Conservation (phyloP, 345 rosid species). For the Gossypium bickii region DNA sequence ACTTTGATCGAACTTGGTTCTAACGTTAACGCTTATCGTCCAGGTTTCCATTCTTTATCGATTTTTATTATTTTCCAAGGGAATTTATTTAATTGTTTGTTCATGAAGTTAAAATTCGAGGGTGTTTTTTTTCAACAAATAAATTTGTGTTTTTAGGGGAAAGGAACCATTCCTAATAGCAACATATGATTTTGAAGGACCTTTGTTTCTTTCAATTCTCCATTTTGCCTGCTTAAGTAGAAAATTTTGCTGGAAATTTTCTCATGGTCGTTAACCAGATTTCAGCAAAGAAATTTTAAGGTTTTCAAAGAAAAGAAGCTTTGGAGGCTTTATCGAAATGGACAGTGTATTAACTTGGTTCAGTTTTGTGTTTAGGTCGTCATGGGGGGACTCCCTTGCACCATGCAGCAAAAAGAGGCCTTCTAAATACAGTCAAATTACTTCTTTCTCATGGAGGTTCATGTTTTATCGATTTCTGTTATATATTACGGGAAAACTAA, state of each 20-base stretch:
- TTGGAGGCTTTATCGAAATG: slow-evolving; percentile 7
- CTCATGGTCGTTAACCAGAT: neutral
- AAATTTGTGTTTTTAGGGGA: neutral
- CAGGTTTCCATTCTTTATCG: slow-evolving; percentile 37
- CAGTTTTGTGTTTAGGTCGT: slow-evolving; percentile 46
- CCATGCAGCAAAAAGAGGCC: slow-evolving; percentile 96
- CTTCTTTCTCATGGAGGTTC: slow-evolving; percentile 82
- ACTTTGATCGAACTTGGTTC: slow-evolving; percentile 87
- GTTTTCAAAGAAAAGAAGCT: neutral
- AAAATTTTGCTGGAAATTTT: neutral
- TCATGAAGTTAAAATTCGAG: neutral
- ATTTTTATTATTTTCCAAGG: neutral
- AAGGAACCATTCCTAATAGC: neutral
- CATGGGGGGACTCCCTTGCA: slow-evolving; percentile 89
- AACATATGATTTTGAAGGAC: neutral
- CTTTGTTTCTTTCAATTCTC: neutral
- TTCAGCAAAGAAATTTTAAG: neutral
- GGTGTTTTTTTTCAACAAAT: neutral
- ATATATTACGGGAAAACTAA: neutral
- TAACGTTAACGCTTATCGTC: slow-evolving; percentile 79
- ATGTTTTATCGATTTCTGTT: slow-evolving; percentile 3
- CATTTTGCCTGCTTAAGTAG: neutral
- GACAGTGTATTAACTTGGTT: neutral
- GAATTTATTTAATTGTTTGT: neutral
- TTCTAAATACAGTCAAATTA: slow-evolving; percentile 63